phyloP scores from a whole-genome alignment of 257 asterid species.

The Solanum gracilifrons region DNA sequence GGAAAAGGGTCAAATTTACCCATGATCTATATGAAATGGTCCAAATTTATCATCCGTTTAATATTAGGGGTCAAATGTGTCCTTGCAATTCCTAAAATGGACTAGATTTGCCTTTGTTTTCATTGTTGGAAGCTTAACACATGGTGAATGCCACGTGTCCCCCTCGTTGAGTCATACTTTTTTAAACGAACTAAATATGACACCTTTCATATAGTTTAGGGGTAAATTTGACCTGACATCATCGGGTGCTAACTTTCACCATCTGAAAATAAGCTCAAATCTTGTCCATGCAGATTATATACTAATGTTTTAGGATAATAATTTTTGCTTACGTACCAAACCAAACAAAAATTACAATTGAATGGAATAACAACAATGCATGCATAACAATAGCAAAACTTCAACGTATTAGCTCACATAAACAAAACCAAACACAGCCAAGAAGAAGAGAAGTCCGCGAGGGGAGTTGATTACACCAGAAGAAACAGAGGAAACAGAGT shows the following conservation, averaged over 20 bases:
- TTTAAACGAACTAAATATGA: background rate
- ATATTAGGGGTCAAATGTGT: background rate
- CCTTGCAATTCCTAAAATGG: background rate
- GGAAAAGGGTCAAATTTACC: background rate
- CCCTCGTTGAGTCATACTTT: background rate
- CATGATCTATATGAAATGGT: background rate
- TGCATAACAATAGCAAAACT: background rate
- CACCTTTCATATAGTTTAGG: background rate
- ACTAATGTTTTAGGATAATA: background rate
- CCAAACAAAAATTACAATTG: background rate
- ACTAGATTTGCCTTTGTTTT: background rate
- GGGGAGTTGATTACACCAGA: slow-evolving; percentile 15
- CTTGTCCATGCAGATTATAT: background rate
- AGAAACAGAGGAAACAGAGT: slow-evolving; percentile 6
- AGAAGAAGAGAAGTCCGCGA: background rate
- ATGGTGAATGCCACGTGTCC: background rate
- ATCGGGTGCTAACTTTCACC: too few species aligned
- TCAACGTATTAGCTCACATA: background rate
- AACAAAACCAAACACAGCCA: background rate
- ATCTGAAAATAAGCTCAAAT: background rate
- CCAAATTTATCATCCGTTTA: background rate
- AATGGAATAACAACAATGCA: background rate
- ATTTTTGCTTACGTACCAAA: background rate
- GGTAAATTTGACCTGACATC: background rate
- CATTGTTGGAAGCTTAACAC: background rate